A percentile compares a stretch with the other conserved stretches of the same genome.
Conservation (phyloP, 148 eudicot genomes). For the Agrostemma githago region DNA sequence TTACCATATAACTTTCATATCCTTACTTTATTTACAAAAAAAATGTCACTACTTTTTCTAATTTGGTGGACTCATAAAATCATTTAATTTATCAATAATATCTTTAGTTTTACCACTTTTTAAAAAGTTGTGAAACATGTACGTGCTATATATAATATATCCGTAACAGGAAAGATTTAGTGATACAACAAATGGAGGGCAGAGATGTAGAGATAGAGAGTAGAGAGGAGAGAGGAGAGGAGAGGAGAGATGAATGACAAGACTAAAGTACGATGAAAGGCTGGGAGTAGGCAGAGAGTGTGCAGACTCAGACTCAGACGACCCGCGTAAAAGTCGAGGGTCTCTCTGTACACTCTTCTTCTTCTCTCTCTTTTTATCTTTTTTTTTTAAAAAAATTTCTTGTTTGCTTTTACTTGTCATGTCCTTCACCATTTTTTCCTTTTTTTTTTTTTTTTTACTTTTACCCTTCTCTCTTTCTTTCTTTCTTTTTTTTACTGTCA, state of each 20-base stretch:
- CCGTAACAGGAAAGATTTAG: background rate
- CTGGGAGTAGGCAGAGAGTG: slow-evolving; percentile 6
- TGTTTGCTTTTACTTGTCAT: slow-evolving; percentile 14
- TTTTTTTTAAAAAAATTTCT: background rate
- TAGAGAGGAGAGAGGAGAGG: background rate
- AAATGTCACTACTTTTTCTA: no score
- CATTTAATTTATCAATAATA: no score
- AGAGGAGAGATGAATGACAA: slow-evolving; percentile 31
- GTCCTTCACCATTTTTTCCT: background rate
- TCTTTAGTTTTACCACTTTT: no score
- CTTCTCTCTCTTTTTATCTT: background rate
- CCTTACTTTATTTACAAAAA: no score
- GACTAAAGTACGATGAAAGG: slow-evolving; percentile 61
- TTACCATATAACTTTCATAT: no score
- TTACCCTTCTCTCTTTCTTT: no score
- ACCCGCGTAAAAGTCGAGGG: slow-evolving; percentile 76
- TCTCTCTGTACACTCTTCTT: slow-evolving; percentile 6
- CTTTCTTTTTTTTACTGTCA: background rate
- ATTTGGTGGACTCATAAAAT: no score
- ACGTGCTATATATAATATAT: no score
- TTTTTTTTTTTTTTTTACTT: background rate
- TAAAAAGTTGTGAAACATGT: no score
- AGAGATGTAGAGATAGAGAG: background rate
- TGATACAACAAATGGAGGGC: slow-evolving; percentile 8
- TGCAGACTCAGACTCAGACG: slow-evolving; percentile 1